These are phyloP conservation scores for Brassica nigra DNA, from an alignment of 345 rosid genomes.

Conservation along the genomic window DNA sequence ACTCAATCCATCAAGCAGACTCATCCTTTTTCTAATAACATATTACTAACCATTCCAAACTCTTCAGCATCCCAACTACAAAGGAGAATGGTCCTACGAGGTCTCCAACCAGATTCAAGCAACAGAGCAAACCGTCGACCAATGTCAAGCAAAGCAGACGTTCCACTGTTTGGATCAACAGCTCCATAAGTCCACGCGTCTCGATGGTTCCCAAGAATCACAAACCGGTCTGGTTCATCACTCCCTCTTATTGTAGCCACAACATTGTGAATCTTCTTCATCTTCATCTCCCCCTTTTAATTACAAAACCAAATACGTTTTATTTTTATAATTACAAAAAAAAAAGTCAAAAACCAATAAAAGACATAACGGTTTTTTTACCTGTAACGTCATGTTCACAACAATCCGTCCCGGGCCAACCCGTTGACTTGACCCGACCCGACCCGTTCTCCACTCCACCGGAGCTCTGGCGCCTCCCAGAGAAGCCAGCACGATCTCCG, in stretches of 20 bases:
- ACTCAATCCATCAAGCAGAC: neutral
- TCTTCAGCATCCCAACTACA: conserved; percentile 99
- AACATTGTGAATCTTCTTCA: conserved; percentile 62
- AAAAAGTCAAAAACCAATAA: conserved; percentile 74
- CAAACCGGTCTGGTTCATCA: conserved; percentile 79
- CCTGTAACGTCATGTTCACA: conserved; percentile 84
- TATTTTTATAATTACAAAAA: conserved; percentile 47
- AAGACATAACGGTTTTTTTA: conserved; percentile 19
- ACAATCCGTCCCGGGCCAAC: conserved; percentile 72
- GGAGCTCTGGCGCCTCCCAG: conserved; percentile 62
- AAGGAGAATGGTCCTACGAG: conserved; percentile 79
- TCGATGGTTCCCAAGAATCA: conserved; percentile 87
- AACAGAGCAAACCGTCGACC: conserved; percentile 68
- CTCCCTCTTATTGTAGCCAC: conserved; percentile 69
- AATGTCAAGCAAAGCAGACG: conserved; percentile 91
- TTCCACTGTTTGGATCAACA: conserved; percentile 97
- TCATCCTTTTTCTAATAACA: neutral
- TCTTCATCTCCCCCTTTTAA: conserved; percentile 78
- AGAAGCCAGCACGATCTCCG: conserved; percentile 63
- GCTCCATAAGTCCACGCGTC: conserved; percentile 99
- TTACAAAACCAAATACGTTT: conserved; percentile 87
- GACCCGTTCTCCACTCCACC: conserved; percentile 55
- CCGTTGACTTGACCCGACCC: conserved; percentile 41
- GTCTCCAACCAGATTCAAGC: conserved; percentile 77
- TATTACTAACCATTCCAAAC: conserved; percentile 88